Conservation (phyloP, 352 stramenopile species). For the Pythium sukuiense region DNA sequence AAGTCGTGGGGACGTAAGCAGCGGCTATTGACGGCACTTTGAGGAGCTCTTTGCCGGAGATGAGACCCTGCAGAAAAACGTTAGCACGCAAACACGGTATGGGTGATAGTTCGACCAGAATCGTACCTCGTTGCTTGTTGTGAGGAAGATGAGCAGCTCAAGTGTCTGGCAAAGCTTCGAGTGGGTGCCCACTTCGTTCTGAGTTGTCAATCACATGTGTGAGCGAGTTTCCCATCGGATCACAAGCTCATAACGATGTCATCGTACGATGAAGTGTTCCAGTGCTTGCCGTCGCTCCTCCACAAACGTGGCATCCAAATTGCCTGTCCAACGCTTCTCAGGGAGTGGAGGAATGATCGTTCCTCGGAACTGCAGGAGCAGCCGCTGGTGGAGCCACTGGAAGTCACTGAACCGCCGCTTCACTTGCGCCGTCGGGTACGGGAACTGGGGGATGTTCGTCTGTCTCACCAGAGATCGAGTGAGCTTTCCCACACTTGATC, state of each 20-base stretch:
- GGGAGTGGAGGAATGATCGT: slow-evolving; percentile 89
- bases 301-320: slow-evolving; percentile 89
- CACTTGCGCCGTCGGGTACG: slow-evolving; percentile 70
- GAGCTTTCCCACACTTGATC: neutral
- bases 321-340: slow-evolving; percentile 87
- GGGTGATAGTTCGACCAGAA: too few species aligned
- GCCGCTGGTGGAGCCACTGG: slow-evolving; percentile 84
- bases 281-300: slow-evolving; percentile 85
- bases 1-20: slow-evolving; percentile 74
- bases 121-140: slow-evolving; percentile 72
- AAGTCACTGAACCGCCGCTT: slow-evolving; percentile 90
- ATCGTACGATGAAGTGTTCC: slow-evolving; percentile 84
- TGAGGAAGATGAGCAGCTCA: slow-evolving; percentile 83
- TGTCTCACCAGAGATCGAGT: slow-evolving; percentile 18
- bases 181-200: slow-evolving; percentile 88
- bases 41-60: slow-evolving; percentile 80
- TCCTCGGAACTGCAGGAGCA: slow-evolving; percentile 77
- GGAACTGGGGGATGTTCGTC: slow-evolving; percentile 71
- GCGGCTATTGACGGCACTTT: slow-evolving; percentile 74
- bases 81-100: too few species aligned
- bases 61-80: slow-evolving; percentile 48
- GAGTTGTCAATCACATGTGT: neutral
- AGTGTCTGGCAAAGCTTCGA: slow-evolving; percentile 82
- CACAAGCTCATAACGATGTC: too few species aligned
- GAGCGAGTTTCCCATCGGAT: too few species aligned